Conservation (phyloP, 2,329 filamentous ascomycete species). For the Ophiocordyceps robertsii region DNA sequence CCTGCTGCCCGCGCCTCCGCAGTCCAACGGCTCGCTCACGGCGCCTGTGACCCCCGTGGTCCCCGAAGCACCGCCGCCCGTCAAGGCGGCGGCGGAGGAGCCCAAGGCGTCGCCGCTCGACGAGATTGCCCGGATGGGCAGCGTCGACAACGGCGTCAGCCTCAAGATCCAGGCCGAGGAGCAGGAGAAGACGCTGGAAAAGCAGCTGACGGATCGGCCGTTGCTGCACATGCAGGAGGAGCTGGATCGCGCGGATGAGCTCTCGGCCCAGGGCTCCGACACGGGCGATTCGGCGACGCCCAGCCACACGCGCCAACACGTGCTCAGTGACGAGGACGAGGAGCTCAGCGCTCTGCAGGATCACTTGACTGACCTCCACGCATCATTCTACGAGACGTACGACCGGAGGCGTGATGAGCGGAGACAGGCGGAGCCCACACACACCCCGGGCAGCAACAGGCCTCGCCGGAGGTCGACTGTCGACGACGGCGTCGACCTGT, state of each 20-base stretch:
- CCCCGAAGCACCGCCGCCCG: slow-evolving; percentile 3
- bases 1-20: slow-evolving; percentile 21
- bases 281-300: slow-evolving; percentile 11
- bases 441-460: slow-evolving; percentile 19
- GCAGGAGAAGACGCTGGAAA: slow-evolving; percentile 76
- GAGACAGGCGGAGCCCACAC: slow-evolving; percentile 20
- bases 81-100: slow-evolving; percentile 24
- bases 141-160: slow-evolving; percentile 51
- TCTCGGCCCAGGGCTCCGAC: slow-evolving; percentile 12
- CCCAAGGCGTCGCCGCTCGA: slow-evolving; percentile 42
- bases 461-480: slow-evolving; percentile 15
- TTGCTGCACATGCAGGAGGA: slow-evolving; percentile 85
- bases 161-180: slow-evolving; percentile 68
- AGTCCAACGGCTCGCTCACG: slow-evolving; percentile 9
- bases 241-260: slow-evolving; percentile 63
- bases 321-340: slow-evolving; percentile 77
- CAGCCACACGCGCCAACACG: slow-evolving; percentile 47
- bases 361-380: slow-evolving; percentile 64
- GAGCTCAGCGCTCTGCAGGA: slow-evolving; percentile 68
- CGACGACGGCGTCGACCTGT: slow-evolving; percentile 30
- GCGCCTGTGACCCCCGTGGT: neutral
- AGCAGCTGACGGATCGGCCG: slow-evolving; percentile 79
- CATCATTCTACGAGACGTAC: slow-evolving; percentile 72
- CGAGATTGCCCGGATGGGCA: slow-evolving; percentile 63
- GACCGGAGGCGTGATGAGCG: slow-evolving; percentile 36